Percentiles rank a stretch among this genome's conserved stretches.
phyloP scores from a whole-genome alignment of 2,329 filamentous ascomycete genomes.

The Scedosporium dehoogii region DNA sequence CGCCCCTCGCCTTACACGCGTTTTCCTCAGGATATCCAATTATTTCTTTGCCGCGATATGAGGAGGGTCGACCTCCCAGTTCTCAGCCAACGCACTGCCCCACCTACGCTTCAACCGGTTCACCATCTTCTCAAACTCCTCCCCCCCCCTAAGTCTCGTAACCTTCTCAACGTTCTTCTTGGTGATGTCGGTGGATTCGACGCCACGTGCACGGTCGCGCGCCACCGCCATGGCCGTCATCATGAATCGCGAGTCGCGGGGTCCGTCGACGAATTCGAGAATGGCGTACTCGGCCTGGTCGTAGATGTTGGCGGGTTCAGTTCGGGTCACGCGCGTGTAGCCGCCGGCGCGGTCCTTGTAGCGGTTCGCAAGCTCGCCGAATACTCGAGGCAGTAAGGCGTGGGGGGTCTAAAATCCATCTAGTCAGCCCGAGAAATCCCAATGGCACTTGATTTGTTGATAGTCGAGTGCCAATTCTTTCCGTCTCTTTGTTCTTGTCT shows the following conservation, averaged over 20 bases:
- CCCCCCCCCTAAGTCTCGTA: conserved; percentile 58
- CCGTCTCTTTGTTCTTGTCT: not conserved
- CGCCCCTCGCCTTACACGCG: not conserved
- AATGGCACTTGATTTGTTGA: not conserved
- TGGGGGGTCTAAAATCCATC: conserved; percentile 48
- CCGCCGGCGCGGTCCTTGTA: conserved; percentile 75
- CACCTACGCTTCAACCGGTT: conserved; percentile 26
- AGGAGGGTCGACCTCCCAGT: conserved; percentile 10
- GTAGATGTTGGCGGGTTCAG: conserved; percentile 72
- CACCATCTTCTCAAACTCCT: conserved; percentile 58
- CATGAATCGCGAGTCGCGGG: conserved; percentile 86
- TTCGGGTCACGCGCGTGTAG: conserved; percentile 88
- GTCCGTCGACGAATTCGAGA: conserved; percentile 89
- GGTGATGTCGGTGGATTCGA: conserved; percentile 60
- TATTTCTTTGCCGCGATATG: conserved; percentile 10
- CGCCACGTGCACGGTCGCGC: conserved; percentile 44
- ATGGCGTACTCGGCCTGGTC: conserved; percentile 88
- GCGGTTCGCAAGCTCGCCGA: conserved; percentile 69
- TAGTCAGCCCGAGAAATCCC: not conserved
- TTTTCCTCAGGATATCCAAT: not conserved
- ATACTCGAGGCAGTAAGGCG: conserved; percentile 72
- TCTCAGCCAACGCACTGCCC: conserved; percentile 9
- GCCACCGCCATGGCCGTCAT: conserved; percentile 83
- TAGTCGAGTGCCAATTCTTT: not conserved
- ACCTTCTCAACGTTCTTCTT: conserved; percentile 74